These are phyloP conservation scores for Chenopodium suecicum DNA, from an alignment of 148 eudicot species.

Conservation along the genomic window DNA sequence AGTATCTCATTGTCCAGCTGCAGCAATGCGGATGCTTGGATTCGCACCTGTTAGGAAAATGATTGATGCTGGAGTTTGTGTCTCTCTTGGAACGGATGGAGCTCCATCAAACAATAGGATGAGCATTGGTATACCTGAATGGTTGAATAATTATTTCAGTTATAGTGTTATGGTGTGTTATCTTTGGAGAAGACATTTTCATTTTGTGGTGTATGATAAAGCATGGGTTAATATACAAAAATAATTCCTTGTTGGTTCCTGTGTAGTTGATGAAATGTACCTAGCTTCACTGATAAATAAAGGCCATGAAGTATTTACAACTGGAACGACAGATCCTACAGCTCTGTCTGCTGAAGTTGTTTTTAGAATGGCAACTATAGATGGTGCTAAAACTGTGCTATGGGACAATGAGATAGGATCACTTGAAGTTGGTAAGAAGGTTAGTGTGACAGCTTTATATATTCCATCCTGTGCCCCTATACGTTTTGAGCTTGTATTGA, in stretches of 20 bases:
- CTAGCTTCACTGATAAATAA: constrained; percentile 91
- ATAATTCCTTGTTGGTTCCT: background rate
- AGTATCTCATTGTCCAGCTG: constrained; percentile 96
- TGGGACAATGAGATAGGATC: constrained; percentile 94
- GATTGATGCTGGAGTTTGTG: constrained; percentile 77
- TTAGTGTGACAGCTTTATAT: constrained; percentile 18
- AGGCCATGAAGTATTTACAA: constrained; percentile 67
- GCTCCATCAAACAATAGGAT: constrained; percentile 95
- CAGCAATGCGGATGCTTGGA: constrained; percentile 97
- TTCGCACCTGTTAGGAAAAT: constrained; percentile 89
- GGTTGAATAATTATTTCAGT: background rate
- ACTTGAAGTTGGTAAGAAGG: constrained; percentile 95
- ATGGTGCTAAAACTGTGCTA: constrained; percentile 83
- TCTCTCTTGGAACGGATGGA: constrained; percentile 94
- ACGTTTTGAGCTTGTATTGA: background rate
- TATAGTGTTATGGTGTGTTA: background rate
- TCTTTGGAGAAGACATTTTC: background rate
- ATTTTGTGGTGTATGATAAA: too few species aligned
- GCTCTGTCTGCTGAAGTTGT: constrained; percentile 79
- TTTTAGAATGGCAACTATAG: constrained; percentile 80
- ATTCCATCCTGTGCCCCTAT: background rate
- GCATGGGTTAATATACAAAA: too few species aligned
- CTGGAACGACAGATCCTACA: constrained; percentile 84
- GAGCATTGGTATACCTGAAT: constrained; percentile 65
- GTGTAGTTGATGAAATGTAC: constrained; percentile 97